Evolutionary conservation across 225 moss, liverwort and hornwort species (phyloP).

Genomic region (Bryum argenteum): DNA sequence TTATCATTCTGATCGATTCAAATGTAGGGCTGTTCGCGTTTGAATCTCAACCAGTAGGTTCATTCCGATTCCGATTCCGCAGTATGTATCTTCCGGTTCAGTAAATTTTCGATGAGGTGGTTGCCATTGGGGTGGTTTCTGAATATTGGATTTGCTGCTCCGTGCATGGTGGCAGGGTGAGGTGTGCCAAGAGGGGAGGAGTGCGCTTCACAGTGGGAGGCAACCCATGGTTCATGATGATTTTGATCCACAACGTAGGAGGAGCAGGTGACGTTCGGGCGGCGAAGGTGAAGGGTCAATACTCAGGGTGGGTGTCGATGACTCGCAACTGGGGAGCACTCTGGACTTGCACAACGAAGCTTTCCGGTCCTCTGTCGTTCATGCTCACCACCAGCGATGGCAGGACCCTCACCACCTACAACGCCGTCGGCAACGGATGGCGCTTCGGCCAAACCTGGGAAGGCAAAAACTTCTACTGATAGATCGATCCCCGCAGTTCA

Average conservation of each 20-base stretch:
- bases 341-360: constrained; percentile 19
- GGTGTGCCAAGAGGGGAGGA: constrained; percentile 52
- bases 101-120: not conserved
- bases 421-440: constrained; percentile 27
- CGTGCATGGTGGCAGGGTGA: not conserved
- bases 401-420: not conserved
- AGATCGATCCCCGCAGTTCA: not conserved
- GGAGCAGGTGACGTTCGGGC: constrained; percentile 51
- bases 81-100: too few relatives aligned
- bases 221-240: constrained; percentile 66
- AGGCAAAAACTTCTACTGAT: constrained; percentile 20
- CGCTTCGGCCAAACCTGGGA: constrained; percentile 73
- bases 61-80: too few relatives aligned
- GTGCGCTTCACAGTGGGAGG: constrained; percentile 63
- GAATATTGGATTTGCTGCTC: not conserved
- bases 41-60: too few relatives aligned
- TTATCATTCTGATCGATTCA: too few relatives aligned
- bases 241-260: constrained; percentile 70
- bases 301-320: constrained; percentile 48
- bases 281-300: constrained; percentile 35
- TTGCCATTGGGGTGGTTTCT: not conserved
- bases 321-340: constrained; percentile 62
- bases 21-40: too few relatives aligned
- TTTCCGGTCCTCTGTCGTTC: constrained; percentile 50
- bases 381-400: constrained; percentile 44